These are phyloP conservation scores for Candida ascalaphidarum DNA, from an alignment of 805 yeast species.

Conservation along the genomic window DNA sequence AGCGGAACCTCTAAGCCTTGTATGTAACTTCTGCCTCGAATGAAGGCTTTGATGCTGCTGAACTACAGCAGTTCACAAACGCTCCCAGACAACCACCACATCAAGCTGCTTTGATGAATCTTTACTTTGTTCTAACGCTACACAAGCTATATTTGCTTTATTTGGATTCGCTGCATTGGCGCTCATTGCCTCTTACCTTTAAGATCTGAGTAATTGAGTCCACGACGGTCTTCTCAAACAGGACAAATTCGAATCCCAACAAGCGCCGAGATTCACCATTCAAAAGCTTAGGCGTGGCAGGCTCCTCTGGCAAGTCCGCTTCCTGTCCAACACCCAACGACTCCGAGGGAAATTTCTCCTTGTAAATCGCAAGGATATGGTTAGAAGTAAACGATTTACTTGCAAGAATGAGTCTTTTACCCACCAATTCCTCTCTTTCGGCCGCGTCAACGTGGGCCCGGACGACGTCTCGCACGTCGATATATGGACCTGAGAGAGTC, in stretches of 20 bases:
- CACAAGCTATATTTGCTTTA: no score
- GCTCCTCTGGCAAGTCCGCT: no score
- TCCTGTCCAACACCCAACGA: no score
- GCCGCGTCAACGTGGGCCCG: conserved; percentile 47
- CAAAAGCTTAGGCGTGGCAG: conserved; percentile 1
- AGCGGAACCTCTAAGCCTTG: no score
- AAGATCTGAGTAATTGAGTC: conserved; percentile 36
- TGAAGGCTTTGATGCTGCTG: no score
- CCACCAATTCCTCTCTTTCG: conserved; percentile 23
- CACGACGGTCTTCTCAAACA: conserved; percentile 28
- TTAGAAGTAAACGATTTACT: conserved; percentile 11
- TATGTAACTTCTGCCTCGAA: no score
- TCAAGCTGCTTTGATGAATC: no score
- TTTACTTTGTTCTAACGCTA: no score
- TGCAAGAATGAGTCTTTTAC: conserved; percentile 20
- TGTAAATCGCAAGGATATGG: conserved; percentile 14
- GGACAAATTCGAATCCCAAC: conserved; percentile 30
- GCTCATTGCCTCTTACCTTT: no score
- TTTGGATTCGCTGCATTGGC: no score
- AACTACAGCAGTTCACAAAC: no score
- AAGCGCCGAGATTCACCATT: conserved; percentile 7
- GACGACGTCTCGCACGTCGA: conserved; percentile 59
- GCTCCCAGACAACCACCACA: no score
- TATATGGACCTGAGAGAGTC: conserved; percentile 16
- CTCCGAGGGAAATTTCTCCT: conserved; percentile 15